Evolutionary conservation across 352 stramenopile species (phyloP), one percentile per base, ranked within the genome.

Genomic region (Phytophthora cactorum): DNA sequence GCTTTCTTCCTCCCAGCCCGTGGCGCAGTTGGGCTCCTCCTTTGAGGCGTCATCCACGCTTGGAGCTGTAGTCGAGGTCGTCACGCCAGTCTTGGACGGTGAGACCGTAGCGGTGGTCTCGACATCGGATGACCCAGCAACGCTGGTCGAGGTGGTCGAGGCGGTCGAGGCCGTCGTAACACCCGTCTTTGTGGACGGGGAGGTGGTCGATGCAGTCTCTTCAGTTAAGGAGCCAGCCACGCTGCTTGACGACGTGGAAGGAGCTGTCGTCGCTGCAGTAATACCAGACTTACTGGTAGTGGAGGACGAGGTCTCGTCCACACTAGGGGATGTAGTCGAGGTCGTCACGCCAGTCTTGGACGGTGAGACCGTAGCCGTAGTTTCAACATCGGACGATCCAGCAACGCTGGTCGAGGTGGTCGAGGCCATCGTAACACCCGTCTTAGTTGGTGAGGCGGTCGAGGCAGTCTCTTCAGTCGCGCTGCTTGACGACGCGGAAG

Each of bases 1-100:
- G 2, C 44, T 14, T 34, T 74, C 36, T 43, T 43, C 58, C 36
- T 76, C 68, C 68, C 68, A 76, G 15, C 68, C 68, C 27, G 68
- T 68, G 39, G 56, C 62, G 27, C 63, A 75, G 55, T 75, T 45
- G 31, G 56, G 44, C 22, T 45, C 36, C 27, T 69, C 59, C 52
- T 73, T 55, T 17, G 66, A 61, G 9, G n/a, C 43, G 5, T 31
- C 59, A 12, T 28, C 39, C 8, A 56, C 59, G 52, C 58, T 52
- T 6, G 59, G 54, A 8, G 65, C 43, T 14, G 57, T 38, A 3
- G 66, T 64, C n/a, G 54, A 25, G 3, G 53, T 47, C 12, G 45
- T 59, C 28, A 47, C 41, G 8, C 64, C 59, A 3, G 58, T 59
- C 43, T 59, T 57, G 17, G 41, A 43, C 4, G 44, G 32, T 3